A percentile compares a stretch with the other conserved stretches of the same genome.
Evolutionary conservation across 2,329 filamentous ascomycete species (phyloP).

Genomic region (Dryadomyces sulphureus): DNA sequence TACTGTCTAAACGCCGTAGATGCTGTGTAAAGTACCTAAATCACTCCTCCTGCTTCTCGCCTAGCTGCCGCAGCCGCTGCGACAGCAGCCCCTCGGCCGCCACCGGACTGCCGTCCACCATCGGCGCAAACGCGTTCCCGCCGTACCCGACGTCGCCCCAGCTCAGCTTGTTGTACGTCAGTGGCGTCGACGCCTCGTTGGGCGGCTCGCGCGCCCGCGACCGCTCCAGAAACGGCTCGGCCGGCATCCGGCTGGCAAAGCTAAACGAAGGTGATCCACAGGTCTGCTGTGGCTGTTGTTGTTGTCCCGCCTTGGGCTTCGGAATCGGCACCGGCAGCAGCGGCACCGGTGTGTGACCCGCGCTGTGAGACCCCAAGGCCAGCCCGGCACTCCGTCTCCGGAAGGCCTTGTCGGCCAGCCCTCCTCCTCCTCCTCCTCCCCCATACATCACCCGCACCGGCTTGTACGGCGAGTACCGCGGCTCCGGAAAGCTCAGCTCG

Average conservation of each 20-base stretch:
- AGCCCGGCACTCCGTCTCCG: conserved; percentile 42
- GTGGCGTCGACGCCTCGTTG: conserved; percentile 7
- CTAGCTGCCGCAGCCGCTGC: conserved; percentile 49
- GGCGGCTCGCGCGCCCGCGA: conserved; percentile 13
- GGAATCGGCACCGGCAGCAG: conserved; percentile 9
- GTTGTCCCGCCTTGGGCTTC: neutral
- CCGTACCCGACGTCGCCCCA: conserved; percentile 52
- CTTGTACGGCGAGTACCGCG: conserved; percentile 75
- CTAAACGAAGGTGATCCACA: conserved; percentile 10
- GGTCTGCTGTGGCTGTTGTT: neutral
- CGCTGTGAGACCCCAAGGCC: conserved; percentile 18
- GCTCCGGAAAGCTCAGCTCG: conserved; percentile 80
- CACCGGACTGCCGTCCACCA: conserved; percentile 19
- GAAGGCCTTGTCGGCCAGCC: conserved; percentile 42
- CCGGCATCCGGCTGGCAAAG: conserved; percentile 12
- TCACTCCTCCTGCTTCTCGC: conserved; percentile 15
- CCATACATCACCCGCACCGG: conserved; percentile 39
- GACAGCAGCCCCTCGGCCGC: conserved; percentile 54
- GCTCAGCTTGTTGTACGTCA: conserved; percentile 50
- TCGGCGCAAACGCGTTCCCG: conserved; percentile 29
- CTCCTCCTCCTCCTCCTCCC: conserved; percentile 13
- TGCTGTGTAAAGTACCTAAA: neutral
- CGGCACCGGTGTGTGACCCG: conserved; percentile 22
- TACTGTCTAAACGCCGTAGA: no score
- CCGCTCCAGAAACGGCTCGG: conserved; percentile 32